A percentile compares a stretch with the other conserved stretches of the same genome.
phyloP scores from a whole-genome alignment of 164 flowering plant species.

The Euptelea pleiosperma region DNA sequence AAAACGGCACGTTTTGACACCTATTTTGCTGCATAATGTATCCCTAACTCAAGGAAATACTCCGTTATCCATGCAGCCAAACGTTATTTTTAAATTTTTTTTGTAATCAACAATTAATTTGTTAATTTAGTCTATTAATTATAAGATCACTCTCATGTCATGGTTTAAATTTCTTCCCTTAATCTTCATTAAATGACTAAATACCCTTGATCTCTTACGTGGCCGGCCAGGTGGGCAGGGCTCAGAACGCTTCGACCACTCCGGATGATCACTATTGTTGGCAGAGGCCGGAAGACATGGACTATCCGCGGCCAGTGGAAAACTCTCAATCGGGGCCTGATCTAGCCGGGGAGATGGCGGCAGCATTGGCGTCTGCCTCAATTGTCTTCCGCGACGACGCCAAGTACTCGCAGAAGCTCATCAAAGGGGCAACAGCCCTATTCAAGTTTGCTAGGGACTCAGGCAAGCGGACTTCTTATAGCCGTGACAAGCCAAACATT shows the following conservation, averaged over 20 bases:
- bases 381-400: conserved; percentile 65
- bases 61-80: too few species aligned
- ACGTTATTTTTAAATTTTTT: too few species aligned
- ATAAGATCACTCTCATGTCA: too few species aligned
- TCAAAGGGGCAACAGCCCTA: conserved; percentile 58
- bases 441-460: conserved; percentile 50
- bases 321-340: conserved; percentile 41
- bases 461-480: conserved; percentile 32
- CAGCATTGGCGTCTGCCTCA: conserved; percentile 85
- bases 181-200: too few species aligned
- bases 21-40: too few species aligned
- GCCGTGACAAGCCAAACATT: conserved; percentile 33
- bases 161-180: not conserved
- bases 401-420: conserved; percentile 52
- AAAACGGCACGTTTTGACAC: too few species aligned
- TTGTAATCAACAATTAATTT: too few species aligned
- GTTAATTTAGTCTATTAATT: too few species aligned
- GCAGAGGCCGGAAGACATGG: conserved; percentile 83
- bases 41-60: too few species aligned
- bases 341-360: conserved; percentile 80
- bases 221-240: conserved; percentile 69
- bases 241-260: conserved; percentile 29
- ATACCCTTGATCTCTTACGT: too few species aligned
- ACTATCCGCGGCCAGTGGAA: conserved; percentile 39
- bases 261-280: conserved; percentile 76